A percentile compares a stretch with the other conserved stretches of the same genome.
phyloP scores from a whole-genome alignment of 1,284 basidiomycete species.

The Leccinum pachyderme region DNA sequence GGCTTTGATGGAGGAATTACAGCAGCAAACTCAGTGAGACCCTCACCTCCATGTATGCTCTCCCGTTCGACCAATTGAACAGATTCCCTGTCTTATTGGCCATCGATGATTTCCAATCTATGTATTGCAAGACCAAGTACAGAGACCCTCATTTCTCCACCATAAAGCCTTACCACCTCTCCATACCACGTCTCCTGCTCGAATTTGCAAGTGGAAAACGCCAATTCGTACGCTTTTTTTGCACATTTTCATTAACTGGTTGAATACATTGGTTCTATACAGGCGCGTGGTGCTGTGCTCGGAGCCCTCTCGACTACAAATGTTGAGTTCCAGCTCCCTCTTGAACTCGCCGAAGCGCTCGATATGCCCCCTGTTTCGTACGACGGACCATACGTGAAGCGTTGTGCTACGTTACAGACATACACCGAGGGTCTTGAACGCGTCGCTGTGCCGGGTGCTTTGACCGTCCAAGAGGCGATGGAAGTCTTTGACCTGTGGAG shows the following conservation, averaged over 20 bases:
- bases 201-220: constrained; percentile 74
- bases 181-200: constrained; percentile 74
- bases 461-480: constrained; percentile 62
- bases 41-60: constrained; percentile 20
- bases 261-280: not conserved
- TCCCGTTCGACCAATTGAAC: not conserved
- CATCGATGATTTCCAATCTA: constrained; percentile 83
- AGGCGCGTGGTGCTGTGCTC: constrained; percentile 64
- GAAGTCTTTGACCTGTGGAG: constrained; percentile 72
- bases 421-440: constrained; percentile 57
- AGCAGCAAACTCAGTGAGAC: constrained; percentile 60
- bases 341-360: constrained; percentile 62
- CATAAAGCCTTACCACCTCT: constrained; percentile 80
- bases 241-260: constrained; percentile 21
- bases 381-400: constrained; percentile 49
- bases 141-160: constrained; percentile 71
- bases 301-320: constrained; percentile 63
- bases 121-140: constrained; percentile 76
- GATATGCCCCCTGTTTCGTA: constrained; percentile 37
- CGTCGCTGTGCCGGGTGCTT: constrained; percentile 54
- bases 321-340: constrained; percentile 49
- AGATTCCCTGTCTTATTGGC: constrained; percentile 77
- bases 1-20: constrained; percentile 63
- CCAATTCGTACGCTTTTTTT: constrained; percentile 56
- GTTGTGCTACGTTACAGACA: constrained; percentile 41